These are phyloP conservation scores for Onygenales sp. DNA, from an alignment of 2,329 filamentous ascomycete species.

Conservation along the genomic window DNA sequence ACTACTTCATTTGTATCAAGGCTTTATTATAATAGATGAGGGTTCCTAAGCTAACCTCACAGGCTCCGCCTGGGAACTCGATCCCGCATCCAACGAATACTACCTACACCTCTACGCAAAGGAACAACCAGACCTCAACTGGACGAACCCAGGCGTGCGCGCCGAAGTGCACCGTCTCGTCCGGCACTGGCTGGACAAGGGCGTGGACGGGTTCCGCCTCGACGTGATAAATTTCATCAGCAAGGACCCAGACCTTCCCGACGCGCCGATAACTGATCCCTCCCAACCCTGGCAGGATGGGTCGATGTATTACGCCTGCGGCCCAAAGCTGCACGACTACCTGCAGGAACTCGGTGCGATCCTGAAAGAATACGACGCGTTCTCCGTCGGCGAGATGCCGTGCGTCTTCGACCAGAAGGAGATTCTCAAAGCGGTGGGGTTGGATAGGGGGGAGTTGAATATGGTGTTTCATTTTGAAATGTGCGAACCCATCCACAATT, in stretches of 20 bases:
- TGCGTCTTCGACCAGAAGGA: slow-evolving; percentile 39
- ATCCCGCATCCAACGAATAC: slow-evolving; percentile 63
- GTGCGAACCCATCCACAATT: not conserved
- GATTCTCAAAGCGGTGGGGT: slow-evolving; percentile 45
- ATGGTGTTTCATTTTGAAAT: slow-evolving; percentile 66
- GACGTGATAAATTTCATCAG: slow-evolving; percentile 67
- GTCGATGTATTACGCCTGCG: slow-evolving; percentile 43
- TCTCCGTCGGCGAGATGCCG: slow-evolving; percentile 55
- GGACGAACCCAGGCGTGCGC: slow-evolving; percentile 61
- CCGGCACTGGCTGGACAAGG: slow-evolving; percentile 69
- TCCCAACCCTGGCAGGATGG: slow-evolving; percentile 25
- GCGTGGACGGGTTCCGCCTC: slow-evolving; percentile 65
- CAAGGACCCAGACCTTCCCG: slow-evolving; percentile 49
- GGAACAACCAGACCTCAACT: slow-evolving; percentile 78
- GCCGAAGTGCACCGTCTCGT: slow-evolving; percentile 63
- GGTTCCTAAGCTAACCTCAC: not conserved
- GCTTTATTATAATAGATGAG: slow-evolving; percentile 52
- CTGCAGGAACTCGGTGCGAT: slow-evolving; percentile 45
- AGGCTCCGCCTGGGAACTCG: slow-evolving; percentile 47
- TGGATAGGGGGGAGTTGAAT: slow-evolving; percentile 50
- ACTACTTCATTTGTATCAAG: slow-evolving; percentile 38
- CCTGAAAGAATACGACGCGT: slow-evolving; percentile 47
- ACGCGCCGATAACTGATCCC: slow-evolving; percentile 26
- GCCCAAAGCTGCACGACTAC: slow-evolving; percentile 49
- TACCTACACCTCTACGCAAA: slow-evolving; percentile 67